A percentile compares a stretch with the other conserved stretches of the same genome.
These are phyloP conservation scores for Penicillium nordicum DNA, from an alignment of 2,329 filamentous ascomycete genomes.

Conservation along the genomic window DNA sequence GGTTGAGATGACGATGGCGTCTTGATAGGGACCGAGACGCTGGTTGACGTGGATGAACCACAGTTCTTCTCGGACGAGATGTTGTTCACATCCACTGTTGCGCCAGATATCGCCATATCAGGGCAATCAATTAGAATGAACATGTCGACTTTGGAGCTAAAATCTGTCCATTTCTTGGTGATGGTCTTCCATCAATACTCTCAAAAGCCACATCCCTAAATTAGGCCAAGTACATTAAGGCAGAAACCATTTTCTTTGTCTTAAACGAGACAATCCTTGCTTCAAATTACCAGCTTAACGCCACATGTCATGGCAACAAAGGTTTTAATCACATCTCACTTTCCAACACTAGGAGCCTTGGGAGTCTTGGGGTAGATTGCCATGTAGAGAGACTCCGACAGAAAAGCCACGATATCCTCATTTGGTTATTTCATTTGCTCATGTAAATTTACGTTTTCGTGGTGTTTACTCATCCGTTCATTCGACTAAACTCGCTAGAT, in stretches of 20 bases:
- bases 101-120: background rate
- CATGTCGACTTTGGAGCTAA: background rate
- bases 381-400: background rate
- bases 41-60: background rate
- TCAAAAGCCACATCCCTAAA: background rate
- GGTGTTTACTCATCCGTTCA: background rate
- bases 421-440: background rate
- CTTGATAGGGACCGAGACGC: background rate
- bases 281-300: conserved; percentile 1
- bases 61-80: background rate
- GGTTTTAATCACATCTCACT: background rate
- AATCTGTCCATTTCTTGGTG: background rate
- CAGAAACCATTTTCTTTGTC: background rate
- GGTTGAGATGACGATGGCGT: conserved; percentile 16
- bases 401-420: background rate
- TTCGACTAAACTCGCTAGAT: background rate
- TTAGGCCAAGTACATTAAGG: background rate
- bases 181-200: background rate
- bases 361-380: background rate
- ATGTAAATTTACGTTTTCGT: background rate
- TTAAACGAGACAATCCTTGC: background rate
- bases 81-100: background rate
- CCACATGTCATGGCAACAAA: background rate
- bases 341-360: background rate
- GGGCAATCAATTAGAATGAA: background rate